Evolutionary conservation across 768 basidiomycete genomes (phyloP), one percentile per base, ranked within the genome.

Genomic region (Lentinula sp.): DNA sequence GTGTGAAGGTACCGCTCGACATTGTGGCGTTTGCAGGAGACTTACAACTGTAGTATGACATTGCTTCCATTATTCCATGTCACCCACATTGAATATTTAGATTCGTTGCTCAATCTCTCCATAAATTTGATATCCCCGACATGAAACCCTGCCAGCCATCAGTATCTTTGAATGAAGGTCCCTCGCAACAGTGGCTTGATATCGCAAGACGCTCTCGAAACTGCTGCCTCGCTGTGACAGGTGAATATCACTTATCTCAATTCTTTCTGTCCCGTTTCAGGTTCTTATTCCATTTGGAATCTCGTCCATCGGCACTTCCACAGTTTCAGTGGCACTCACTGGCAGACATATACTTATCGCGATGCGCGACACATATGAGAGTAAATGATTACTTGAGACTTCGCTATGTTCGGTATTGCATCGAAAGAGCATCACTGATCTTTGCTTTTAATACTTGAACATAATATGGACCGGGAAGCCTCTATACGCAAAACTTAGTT

Each of bases 111-210:
- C 43, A 16, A 45, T 18, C n/a, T 10, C 49, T 50, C 21, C 8
- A 31, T 23, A 13, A 28, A 50, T 8, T 50, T 16, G 28, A 50
- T 16, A 50, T 28, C 4, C 49, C n/a, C 8, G 31, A 51, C 28
- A 34, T 39, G 37, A 39, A 39, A 51, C 34, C 34, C 28, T 34
- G 31, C 10, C 21, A 13, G 21, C 48, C 5, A 18, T 16, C 18
- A 40, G 13, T n/a, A 31, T 56, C 40, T 23, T 9, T 18, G 6
- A 10, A 23, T 48, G 7, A 54, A 40, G 18, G 21, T 54, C 53
- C 55, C 28, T 56, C 55, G 55, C 55, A 43, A 56, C 55, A 40
- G 55, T 56, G 55, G 55, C 55, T 56, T 56, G 55, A 56, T 56
- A 28, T 28, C 21, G 21, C 42, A 16, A 43, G 15, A 56, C 39